Evolutionary conservation across 2,329 filamentous ascomycete species (phyloP).

Genomic region (Penicillium sp.): DNA sequence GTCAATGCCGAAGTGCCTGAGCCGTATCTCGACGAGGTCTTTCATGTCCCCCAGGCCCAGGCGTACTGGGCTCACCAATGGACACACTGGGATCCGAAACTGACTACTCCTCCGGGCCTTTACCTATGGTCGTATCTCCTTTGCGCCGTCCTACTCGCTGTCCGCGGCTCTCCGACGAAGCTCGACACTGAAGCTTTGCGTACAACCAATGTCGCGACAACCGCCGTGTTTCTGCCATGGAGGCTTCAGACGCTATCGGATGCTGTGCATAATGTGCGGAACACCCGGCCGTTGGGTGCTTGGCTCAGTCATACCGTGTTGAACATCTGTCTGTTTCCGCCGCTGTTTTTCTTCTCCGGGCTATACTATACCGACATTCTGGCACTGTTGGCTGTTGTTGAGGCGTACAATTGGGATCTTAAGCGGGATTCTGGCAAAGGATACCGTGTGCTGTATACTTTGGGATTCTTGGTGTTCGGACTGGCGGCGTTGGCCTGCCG

Average conservation of each 20-base stretch:
- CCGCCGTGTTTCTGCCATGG: slow-evolving; percentile 41
- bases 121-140: slow-evolving; percentile 53
- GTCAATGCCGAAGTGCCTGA: slow-evolving; percentile 51
- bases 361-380: slow-evolving; percentile 93
- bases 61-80: slow-evolving; percentile 74
- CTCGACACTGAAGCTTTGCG: slow-evolving; percentile 35
- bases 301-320: slow-evolving; percentile 51
- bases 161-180: slow-evolving; percentile 30
- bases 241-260: slow-evolving; percentile 54
- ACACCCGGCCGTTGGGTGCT: slow-evolving; percentile 28
- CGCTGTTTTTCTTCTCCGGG: slow-evolving; percentile 91
- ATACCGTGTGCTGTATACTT: slow-evolving; percentile 21
- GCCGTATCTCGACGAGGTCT: slow-evolving; percentile 55
- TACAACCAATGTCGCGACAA: slow-evolving; percentile 36
- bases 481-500: slow-evolving; percentile 68
- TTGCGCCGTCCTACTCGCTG: slow-evolving; percentile 21
- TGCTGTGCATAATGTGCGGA: slow-evolving; percentile 35
- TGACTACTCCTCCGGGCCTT: slow-evolving; percentile 91
- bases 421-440: slow-evolving; percentile 27
- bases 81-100: slow-evolving; percentile 86
- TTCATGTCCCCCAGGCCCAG: slow-evolving; percentile 81
- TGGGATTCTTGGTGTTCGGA: slow-evolving; percentile 54
- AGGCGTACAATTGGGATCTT: slow-evolving; percentile 57
- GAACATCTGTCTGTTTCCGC: slow-evolving; percentile 80
- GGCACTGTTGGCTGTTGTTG: slow-evolving; percentile 70